Conservation (phyloP, 1,284 basidiomycete genomes). For the Apiotrichum laibachii region DNA sequence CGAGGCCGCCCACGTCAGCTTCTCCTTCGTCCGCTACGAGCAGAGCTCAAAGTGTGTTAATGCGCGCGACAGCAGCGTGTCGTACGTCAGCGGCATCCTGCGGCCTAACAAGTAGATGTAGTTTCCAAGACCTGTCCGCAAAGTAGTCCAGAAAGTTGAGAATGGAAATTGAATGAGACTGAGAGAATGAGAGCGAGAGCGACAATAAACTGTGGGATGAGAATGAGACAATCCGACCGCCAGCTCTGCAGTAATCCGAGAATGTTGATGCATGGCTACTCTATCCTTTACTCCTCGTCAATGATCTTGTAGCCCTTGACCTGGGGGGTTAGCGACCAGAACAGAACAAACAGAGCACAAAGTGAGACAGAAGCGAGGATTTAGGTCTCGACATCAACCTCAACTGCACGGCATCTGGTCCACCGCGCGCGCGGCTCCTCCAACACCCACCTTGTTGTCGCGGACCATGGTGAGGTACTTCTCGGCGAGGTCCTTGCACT, state of each 20-base stretch:
- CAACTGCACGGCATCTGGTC: no score
- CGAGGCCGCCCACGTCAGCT: slow-evolving; percentile 22
- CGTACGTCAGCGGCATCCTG: slow-evolving; percentile 75
- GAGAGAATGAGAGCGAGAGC: no score
- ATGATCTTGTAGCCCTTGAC: slow-evolving; percentile 60
- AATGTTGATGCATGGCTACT: slow-evolving; percentile 24
- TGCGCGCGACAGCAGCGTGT: slow-evolving; percentile 80
- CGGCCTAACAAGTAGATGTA: slow-evolving; percentile 1
- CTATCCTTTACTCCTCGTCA: slow-evolving; percentile 46
- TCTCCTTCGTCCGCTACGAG: slow-evolving; percentile 81
- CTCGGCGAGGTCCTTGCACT: slow-evolving; percentile 81
- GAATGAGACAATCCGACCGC: no score
- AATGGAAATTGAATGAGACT: neutral
- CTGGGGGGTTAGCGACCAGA: slow-evolving; percentile 40
- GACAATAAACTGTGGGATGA: no score
- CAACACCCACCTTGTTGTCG: slow-evolving; percentile 73
- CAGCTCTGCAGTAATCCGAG: neutral
- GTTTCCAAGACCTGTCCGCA: no score
- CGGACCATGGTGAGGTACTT: slow-evolving; percentile 78
- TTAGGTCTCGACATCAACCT: no score
- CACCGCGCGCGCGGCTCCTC: no score
- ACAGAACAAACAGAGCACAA: neutral
- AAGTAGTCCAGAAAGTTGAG: neutral
- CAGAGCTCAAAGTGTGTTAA: slow-evolving; percentile 77
- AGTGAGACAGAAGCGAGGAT: no score